Percentiles rank a stretch among this genome's conserved stretches.
phyloP scores from a whole-genome alignment of 805 yeast genomes.

The Nakazawaea wickerhamii region DNA sequence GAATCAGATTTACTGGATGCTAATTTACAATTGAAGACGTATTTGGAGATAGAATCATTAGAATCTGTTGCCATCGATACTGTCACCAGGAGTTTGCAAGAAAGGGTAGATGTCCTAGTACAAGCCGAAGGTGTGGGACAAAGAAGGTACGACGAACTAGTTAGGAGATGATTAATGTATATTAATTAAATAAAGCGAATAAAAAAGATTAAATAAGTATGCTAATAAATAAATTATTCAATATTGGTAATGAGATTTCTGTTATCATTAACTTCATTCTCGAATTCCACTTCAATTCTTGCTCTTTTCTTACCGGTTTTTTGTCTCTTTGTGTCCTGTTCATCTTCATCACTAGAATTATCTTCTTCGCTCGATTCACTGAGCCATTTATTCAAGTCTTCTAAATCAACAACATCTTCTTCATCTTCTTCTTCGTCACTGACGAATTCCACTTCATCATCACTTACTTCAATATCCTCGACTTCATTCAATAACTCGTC shows the following conservation, averaged over 20 bases:
- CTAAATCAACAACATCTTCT: slow-evolving; percentile 78
- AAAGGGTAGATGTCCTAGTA: slow-evolving; percentile 11
- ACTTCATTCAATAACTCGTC: slow-evolving; percentile 44
- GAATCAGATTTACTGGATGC: slow-evolving; percentile 12
- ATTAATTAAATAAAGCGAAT: no score
- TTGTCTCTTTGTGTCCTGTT: slow-evolving; percentile 29
- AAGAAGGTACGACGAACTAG: slow-evolving; percentile 12
- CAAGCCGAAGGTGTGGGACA: slow-evolving; percentile 15
- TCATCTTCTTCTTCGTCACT: slow-evolving; percentile 88
- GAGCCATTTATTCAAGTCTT: slow-evolving; percentile 88
- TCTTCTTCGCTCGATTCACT: slow-evolving; percentile 32
- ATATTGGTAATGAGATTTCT: slow-evolving; percentile 7
- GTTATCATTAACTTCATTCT: slow-evolving; percentile 49
- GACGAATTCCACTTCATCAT: slow-evolving; percentile 64
- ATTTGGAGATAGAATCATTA: slow-evolving; percentile 11
- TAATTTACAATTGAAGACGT: slow-evolving; percentile 14
- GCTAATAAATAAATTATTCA: background rate
- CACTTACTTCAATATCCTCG: slow-evolving; percentile 27
- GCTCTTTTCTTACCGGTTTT: slow-evolving; percentile 51
- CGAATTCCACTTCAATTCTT: slow-evolving; percentile 79
- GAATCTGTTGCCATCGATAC: slow-evolving; percentile 14
- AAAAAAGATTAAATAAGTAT: background rate
- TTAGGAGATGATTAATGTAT: background rate
- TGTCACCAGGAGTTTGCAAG: slow-evolving; percentile 12
- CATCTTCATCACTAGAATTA: slow-evolving; percentile 31